Percentiles rank a stretch among this genome's conserved stretches.
These are phyloP conservation scores for Fremontodendron californicum DNA, from an alignment of 345 rosid genomes.

Conservation along the genomic window DNA sequence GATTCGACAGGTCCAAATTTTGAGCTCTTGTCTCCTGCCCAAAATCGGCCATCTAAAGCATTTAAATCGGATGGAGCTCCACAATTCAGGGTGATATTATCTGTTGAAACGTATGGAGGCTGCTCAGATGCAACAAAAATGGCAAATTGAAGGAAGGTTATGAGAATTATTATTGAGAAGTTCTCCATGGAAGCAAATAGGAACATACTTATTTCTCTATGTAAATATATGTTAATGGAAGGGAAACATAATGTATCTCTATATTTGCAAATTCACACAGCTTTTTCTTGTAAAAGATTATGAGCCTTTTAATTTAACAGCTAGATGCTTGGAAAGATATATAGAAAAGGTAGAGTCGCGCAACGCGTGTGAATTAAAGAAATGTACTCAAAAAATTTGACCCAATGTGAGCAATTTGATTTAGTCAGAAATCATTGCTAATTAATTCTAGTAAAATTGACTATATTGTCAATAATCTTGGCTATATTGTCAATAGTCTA, in stretches of 20 bases:
- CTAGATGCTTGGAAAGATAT: neutral
- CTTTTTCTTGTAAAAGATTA: no score
- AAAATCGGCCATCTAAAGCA: neutral
- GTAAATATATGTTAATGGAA: no score
- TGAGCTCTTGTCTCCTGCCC: neutral
- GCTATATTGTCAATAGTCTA: no score
- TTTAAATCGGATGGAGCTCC: neutral
- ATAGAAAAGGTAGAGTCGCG: neutral
- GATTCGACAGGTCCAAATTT: neutral
- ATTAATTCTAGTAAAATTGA: no score
- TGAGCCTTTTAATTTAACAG: neutral
- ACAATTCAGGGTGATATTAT: neutral
- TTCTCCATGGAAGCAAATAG: neutral
- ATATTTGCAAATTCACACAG: no score
- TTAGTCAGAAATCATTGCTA: no score
- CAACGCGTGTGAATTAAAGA: neutral
- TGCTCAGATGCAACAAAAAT: neutral
- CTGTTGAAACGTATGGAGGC: neutral
- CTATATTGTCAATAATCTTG: no score
- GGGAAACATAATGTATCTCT: neutral
- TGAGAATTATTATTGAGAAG: neutral
- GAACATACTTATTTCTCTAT: neutral
- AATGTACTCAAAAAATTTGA: neutral
- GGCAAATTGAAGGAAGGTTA: neutral
- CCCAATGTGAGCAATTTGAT: neutral